Evolutionary conservation across 1,139 yeast genomes (phyloP).

Genomic region (Spencermartinsiella ligniputridi): DNA sequence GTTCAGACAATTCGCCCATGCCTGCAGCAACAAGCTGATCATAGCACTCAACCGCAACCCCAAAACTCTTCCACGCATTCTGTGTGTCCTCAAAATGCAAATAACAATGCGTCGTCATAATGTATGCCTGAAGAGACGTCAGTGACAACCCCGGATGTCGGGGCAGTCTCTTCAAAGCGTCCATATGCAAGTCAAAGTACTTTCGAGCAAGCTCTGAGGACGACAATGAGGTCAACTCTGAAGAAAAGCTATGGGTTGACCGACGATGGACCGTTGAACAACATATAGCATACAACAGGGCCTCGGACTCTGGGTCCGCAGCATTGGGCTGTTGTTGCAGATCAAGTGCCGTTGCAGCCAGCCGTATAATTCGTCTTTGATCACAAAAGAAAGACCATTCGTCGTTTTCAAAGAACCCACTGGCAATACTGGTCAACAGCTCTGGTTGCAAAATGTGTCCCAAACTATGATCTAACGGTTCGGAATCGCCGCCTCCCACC

Average conservation of each 20-base stretch:
- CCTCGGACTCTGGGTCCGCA: not conserved
- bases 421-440: not conserved
- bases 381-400: slow-evolving; percentile 1
- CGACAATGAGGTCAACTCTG: not conserved
- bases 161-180: not conserved
- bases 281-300: not conserved
- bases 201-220: not conserved
- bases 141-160: not conserved
- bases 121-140: slow-evolving; percentile 1
- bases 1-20: not conserved
- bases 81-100: slow-evolving; percentile 2
- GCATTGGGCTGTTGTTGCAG: not conserved
- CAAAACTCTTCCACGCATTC: slow-evolving; percentile 4
- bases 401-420: not conserved
- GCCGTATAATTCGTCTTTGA: not conserved
- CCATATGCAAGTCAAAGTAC: not conserved
- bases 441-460: not conserved
- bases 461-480: not conserved
- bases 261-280: not conserved
- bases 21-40: slow-evolving; percentile 1
- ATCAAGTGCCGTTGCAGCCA: not conserved
- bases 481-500: not conserved
- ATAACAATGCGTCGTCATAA: slow-evolving; percentile 3
- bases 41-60: slow-evolving; percentile 2
- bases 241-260: not conserved